Base-by-base conservation (phyloP, 495 filamentous ascomycete genomes). In the Penicillium canariense region DNA sequence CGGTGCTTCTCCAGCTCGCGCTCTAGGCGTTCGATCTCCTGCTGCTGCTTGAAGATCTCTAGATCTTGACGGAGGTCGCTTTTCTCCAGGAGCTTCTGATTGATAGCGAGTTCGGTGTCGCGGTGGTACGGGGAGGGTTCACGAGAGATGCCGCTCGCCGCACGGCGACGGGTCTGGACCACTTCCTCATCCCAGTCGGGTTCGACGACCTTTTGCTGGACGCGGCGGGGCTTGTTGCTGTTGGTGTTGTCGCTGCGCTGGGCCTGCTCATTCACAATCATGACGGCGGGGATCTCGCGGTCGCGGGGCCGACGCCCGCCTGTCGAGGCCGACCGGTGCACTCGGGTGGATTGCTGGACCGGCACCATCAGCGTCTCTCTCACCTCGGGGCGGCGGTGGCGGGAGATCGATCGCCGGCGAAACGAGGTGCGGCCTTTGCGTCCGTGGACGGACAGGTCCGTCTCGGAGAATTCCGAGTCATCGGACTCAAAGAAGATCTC, bases 11-110 rank as follows among this genome's bases (percentile, higher is more conserved):
- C 69, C 15, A 78, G 56, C 55, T 86, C 72, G 30, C 72, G 65
- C 62, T 74, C 63, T 54, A 79, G 34, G 4, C 66, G 56, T 48
- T 78, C 72, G 27, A 78, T 73, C 59, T 81, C 78, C 56, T 68
- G 68, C 58, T 75, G 70, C 46, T 72, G 68, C 27, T 67, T 68
- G 20, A 62, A 56, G 45, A 78, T 62, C 55, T 78, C 72, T 18
- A 75, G 15, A 49, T 76, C 72, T 50, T 76, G 74, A 0, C 68
- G 66, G 11, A 61, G 42, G 52, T 78, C 69, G 36, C 68, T 70
- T 39, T 54, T 60, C 58, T 74, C 63, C 27, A 76, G 64, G 17
- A 73, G 9, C 0, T 69, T 70, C 60, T 75, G 73, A 18, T 66
- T 62, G 45, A 75, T 62, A 2, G 68, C 49, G 1, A 77, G 58